phyloP scores from a whole-genome alignment of 306 rosid genomes.

The Cicer cuneatum region DNA sequence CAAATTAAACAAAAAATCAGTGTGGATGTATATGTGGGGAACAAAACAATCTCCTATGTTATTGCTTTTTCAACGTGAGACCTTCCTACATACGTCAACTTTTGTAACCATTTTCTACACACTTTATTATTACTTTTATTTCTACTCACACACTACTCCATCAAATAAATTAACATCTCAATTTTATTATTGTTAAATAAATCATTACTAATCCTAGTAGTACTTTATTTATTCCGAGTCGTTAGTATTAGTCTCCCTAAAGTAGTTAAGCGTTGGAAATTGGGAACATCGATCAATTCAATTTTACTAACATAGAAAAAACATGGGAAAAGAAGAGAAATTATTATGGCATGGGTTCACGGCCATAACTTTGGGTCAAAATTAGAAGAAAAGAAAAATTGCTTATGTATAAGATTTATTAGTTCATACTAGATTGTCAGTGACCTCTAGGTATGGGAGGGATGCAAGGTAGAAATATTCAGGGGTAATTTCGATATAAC shows the following conservation, averaged over 20 bases:
- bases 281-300: not conserved
- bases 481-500: no score
- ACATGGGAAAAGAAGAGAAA: not conserved
- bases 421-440: no score
- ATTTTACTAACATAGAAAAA: not conserved
- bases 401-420: no score
- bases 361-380: no score
- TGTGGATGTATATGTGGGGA: not conserved
- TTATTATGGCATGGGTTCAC: not conserved
- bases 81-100: slow-evolving; percentile 8
- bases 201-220: no score
- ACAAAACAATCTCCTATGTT: not conserved
- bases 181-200: not conserved
- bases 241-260: not conserved
- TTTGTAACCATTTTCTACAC: not conserved
- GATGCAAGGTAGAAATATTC: no score
- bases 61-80: not conserved
- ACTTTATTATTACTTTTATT: not conserved
- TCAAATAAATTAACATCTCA: not conserved
- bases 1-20: not conserved
- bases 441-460: no score
- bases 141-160: not conserved
- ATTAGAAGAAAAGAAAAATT: no score
- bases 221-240: no score
- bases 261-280: not conserved